Evolutionary conservation across 805 yeast species (phyloP), one percentile per base, ranked within the genome.

Genomic region (Saccharomycopsis sp.): DNA sequence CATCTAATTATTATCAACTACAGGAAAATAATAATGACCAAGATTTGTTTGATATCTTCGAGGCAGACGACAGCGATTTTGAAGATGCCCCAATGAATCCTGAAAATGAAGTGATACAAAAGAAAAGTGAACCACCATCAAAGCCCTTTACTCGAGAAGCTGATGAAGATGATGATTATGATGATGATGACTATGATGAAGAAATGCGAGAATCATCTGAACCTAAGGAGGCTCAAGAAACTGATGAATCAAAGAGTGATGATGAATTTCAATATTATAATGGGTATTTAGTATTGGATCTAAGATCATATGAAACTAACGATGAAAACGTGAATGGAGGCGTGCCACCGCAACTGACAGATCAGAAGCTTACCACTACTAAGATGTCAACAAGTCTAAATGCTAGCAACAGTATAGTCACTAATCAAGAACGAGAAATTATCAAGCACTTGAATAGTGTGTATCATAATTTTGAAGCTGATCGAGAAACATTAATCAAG

Each of bases 391-490:
- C 53, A 4, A 44, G 47, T 22, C 37, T 50, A n/a, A 45, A 47
- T 19, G 38, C 31, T 11, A 39, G 37, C 5, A 51, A 49, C 20
- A 37, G 44, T 2, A 26, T 37, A 13, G 53, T 45, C 2, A 44
- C 47, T 8, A 36, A 35, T 3, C 51, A 49, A 22, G 53, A 57
- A 44, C 48, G 65, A 26, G 59, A 60, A 50, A 47, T 57, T 4
- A 59, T 83, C 46, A 75, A 71, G 47, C 82, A 77, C 56, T 81
- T 82, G 65, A 79, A 79, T 62, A 81, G 76, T 53, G 75, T 83
- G 3, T 84, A 84, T 56, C 93, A 84, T 56, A 77, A 72, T 53
- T 82, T 82, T 57, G 94, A 85, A 58, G 74, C 77, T 56, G 95
- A 85, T 59, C 63, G 58, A 46, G 94, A 85, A 43, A 85, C 89